Conservation (phyloP, 257 asterid species). For the Marsdenia floribunda region DNA sequence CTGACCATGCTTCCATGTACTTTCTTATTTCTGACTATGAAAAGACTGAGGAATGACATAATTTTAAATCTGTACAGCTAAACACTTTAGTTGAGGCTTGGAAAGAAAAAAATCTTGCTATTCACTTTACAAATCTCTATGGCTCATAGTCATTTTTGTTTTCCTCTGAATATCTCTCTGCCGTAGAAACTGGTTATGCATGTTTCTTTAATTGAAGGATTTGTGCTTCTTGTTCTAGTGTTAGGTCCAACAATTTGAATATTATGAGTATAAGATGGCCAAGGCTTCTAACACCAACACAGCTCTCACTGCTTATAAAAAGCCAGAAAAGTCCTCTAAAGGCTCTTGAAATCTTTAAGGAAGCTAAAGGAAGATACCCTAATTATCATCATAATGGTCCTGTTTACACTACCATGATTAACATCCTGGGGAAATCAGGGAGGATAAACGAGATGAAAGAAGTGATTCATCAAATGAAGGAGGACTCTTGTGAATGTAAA, state of each 20-base stretch:
- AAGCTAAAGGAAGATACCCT: constrained; percentile 60
- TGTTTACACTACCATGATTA: constrained; percentile 66
- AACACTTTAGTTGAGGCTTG: neutral
- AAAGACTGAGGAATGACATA: neutral
- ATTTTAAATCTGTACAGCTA: neutral
- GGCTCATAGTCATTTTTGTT: neutral
- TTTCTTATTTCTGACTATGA: neutral
- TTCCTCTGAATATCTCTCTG: neutral
- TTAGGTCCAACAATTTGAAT: neutral
- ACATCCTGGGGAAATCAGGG: constrained; percentile 59
- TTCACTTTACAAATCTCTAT: neutral
- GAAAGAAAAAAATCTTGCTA: neutral
- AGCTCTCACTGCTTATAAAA: constrained; percentile 59
- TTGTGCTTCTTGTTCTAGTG: constrained; percentile 7
- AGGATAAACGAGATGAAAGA: constrained; percentile 64
- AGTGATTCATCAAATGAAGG: constrained; percentile 56
- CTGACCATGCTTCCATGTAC: neutral
- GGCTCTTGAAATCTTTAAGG: constrained; percentile 65
- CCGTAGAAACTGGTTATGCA: neutral
- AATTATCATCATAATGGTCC: constrained; percentile 74
- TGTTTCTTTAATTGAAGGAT: neutral
- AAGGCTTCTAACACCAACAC: constrained; percentile 59
- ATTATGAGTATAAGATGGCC: constrained; percentile 84
- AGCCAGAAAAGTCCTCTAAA: constrained; percentile 73
- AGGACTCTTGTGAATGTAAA: constrained; percentile 70